A percentile compares a stretch with the other conserved stretches of the same genome.
Conservation (phyloP, 2,329 filamentous ascomycete species). For the Cladophialophora chaetospira region DNA sequence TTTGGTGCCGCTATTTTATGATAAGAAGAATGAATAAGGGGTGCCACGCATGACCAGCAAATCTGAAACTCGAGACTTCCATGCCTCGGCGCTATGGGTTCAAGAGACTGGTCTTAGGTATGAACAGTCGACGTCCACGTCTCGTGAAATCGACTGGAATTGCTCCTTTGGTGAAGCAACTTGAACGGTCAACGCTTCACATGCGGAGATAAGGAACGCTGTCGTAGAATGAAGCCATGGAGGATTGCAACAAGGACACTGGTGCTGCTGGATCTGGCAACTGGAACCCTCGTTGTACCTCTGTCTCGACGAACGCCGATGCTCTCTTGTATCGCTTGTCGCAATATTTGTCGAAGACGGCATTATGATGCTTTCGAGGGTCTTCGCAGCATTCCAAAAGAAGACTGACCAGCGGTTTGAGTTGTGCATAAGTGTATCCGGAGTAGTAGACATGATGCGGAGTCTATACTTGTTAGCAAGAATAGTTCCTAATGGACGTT, state of each 20-base stretch:
- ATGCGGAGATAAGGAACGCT: conserved; percentile 28
- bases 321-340: conserved; percentile 86
- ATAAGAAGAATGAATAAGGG: conserved; percentile 15
- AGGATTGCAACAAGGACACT: conserved; percentile 18
- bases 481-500: not conserved
- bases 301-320: conserved; percentile 74
- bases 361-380: conserved; percentile 76
- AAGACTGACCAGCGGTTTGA: conserved; percentile 73
- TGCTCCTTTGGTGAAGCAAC: not conserved
- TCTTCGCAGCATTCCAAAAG: conserved; percentile 86
- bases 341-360: conserved; percentile 89
- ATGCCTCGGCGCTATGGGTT: not conserved
- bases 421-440: conserved; percentile 83
- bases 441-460: conserved; percentile 88
- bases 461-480: conserved; percentile 55
- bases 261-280: conserved; percentile 44
- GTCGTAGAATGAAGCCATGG: conserved; percentile 29
- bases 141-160: not conserved
- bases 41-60: not conserved
- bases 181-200: conserved; percentile 10
- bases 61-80: not conserved
- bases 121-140: not conserved
- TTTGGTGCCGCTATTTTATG: conserved; percentile 11
- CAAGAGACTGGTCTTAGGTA: not conserved
- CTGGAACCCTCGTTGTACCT: conserved; percentile 65